Evolutionary conservation across 164 flowering plant species (phyloP).

Genomic region (Tetrastigma voinierianum): DNA sequence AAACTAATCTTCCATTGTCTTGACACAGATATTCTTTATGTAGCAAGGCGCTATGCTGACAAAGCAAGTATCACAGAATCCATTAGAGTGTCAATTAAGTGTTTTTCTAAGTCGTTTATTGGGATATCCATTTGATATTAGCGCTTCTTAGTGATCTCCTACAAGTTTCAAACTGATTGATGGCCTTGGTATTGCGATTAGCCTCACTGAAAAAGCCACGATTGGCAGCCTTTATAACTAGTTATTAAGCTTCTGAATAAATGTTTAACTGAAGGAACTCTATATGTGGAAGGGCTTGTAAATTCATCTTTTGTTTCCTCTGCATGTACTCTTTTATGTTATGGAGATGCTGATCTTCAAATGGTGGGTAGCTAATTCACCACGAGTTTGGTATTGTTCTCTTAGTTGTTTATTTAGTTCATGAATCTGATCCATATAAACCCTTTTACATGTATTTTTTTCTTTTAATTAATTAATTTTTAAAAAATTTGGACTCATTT

Average conservation of each 20-base stretch:
- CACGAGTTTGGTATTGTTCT: neutral
- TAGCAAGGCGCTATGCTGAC: slow-evolving; percentile 47
- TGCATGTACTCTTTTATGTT: slow-evolving; percentile 71
- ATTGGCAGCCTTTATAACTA: slow-evolving; percentile 80
- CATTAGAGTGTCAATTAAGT: slow-evolving; percentile 51
- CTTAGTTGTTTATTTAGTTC: neutral
- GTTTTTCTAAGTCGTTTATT: slow-evolving; percentile 61
- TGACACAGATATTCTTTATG: slow-evolving; percentile 59
- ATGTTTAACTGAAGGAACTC: slow-evolving; percentile 86
- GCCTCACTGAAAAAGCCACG: slow-evolving; percentile 60
- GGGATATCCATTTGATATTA: slow-evolving; percentile 37
- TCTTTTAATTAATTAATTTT: slow-evolving; percentile 9
- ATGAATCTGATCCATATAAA: too few relatives aligned
- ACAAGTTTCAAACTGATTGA: slow-evolving; percentile 53
- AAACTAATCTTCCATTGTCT: slow-evolving; percentile 12
- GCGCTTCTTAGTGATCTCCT: slow-evolving; percentile 58
- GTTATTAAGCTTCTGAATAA: slow-evolving; percentile 72
- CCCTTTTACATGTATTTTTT: too few relatives aligned
- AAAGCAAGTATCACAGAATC: slow-evolving; percentile 28
- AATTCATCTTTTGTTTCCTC: slow-evolving; percentile 54
- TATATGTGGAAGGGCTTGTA: slow-evolving; percentile 84
- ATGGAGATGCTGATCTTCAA: slow-evolving; percentile 83
- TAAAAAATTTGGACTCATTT: neutral
- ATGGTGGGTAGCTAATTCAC: slow-evolving; percentile 53
- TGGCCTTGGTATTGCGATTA: slow-evolving; percentile 69